Evolutionary conservation across 2,329 filamentous ascomycete genomes (phyloP), one percentile per base, ranked within the genome.

Genomic region (Xylariaceae sp.): DNA sequence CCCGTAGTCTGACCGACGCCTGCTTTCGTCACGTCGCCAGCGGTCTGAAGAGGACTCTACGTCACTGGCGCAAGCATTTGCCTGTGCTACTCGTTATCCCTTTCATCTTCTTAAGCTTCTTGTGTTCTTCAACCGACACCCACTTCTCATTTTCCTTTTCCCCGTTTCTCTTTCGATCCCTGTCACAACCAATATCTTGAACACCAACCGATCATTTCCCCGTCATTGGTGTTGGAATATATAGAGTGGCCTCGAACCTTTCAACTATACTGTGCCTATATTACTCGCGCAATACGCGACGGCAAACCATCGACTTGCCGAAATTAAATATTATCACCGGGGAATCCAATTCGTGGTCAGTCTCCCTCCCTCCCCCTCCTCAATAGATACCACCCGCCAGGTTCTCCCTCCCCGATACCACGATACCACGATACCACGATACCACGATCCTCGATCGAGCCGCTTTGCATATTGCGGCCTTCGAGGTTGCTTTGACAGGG

Each of bases 231-330:
- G 29, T 45, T 45, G 58, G 52, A 51, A 60, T 72, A 73, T 74
- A 71, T 72, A 74, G 69, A 70, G 66, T 69, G 64, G 63, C 64
- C 63, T 60, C 54, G 61, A 62, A 62, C 54, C 26, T 45, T 54
- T 64, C 53, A 19, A 58, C 61, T 64, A 67, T 70, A 66, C 67
- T 68, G 67, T 64, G 43, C 44, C 44, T 45, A 46, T 51, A 45
- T 50, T 49, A 51, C 53, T 47, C 50, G 51, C 40, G 39, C 47
- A 51, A 44, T 50, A 51, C 48, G 57, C 47, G 39, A 54, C 41
- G 49, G 40, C 50, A 50, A 32, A 57, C 42, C 32, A 47, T 47
- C 49, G 37, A 35, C 46, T 51, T 37, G 19, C 34, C 9, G 37
- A 51, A 51, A 9, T 27, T 19, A 39, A 51, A 41, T 32, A 44